These are phyloP conservation scores for Cladosporium sp. DNA, from an alignment of 2,329 filamentous ascomycete genomes.

Conservation along the genomic window DNA sequence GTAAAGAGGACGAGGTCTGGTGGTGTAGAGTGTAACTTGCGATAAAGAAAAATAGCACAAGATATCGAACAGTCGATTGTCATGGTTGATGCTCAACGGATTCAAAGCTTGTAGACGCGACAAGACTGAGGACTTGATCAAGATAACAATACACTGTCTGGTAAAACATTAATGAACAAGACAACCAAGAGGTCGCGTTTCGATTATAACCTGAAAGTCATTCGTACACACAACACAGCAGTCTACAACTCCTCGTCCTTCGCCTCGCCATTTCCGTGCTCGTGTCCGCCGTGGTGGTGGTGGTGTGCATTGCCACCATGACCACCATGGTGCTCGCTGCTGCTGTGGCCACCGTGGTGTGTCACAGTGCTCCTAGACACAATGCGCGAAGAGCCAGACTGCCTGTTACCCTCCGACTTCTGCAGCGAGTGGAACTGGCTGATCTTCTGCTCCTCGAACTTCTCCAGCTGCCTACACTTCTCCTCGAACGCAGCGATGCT, in stretches of 20 bases:
- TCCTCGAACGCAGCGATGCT: constrained; percentile 29
- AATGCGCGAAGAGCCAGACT: constrained; percentile 1
- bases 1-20: background rate
- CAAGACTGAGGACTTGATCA: background rate
- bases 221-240: background rate
- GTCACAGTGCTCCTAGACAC: constrained; percentile 12
- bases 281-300: background rate
- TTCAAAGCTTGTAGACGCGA: background rate
- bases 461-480: constrained; percentile 35
- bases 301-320: background rate
- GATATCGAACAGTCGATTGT: background rate
- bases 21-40: background rate
- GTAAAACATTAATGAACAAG: too few species aligned
- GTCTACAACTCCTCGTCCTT: constrained; percentile 13
- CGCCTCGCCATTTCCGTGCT: background rate
- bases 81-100: background rate
- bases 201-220: too few species aligned
- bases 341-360: constrained; percentile 6
- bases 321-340: background rate
- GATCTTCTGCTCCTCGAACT: constrained; percentile 27
- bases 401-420: background rate
- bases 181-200: too few species aligned
- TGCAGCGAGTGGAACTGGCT: constrained; percentile 12
- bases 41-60: background rate
- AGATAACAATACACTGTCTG: too few species aligned